phyloP scores from a whole-genome alignment of 345 rosid genomes.

The Ricinus communis region DNA sequence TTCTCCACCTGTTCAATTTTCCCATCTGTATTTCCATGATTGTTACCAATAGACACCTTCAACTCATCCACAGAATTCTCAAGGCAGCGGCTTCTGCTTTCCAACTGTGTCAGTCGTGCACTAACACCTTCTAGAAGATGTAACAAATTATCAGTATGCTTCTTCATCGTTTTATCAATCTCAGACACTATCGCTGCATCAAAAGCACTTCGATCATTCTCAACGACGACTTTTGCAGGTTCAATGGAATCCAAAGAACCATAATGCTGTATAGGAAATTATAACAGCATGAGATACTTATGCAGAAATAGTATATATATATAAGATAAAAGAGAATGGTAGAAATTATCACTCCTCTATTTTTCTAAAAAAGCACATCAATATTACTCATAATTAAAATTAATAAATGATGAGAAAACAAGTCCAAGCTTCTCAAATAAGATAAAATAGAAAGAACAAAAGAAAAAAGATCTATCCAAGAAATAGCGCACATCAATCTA shows the following conservation, averaged over 20 bases:
- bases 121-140: conserved; percentile 70
- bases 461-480: background rate
- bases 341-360: too few relatives aligned
- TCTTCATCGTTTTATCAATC: conserved; percentile 74
- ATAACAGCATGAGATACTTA: background rate
- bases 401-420: background rate
- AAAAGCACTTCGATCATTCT: conserved; percentile 46
- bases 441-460: too few relatives aligned
- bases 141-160: conserved; percentile 62
- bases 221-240: conserved; percentile 51
- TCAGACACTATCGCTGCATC: conserved; percentile 49
- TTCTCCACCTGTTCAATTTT: conserved; percentile 83
- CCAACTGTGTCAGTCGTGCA: conserved; percentile 78
- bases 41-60: conserved; percentile 71
- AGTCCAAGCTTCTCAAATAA: background rate
- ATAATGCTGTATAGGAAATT: conserved; percentile 46
- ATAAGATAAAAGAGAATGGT: too few relatives aligned
- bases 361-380: too few relatives aligned
- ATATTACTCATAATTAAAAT: background rate
- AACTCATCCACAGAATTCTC: conserved; percentile 82
- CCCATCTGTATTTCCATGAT: conserved; percentile 76
- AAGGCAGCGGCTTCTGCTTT: conserved; percentile 62
- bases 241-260: conserved; percentile 63
- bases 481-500: background rate
- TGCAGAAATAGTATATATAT: background rate